Conservation (phyloP, 805 yeast genomes). For the Saccharomycopsis schoenii region DNA sequence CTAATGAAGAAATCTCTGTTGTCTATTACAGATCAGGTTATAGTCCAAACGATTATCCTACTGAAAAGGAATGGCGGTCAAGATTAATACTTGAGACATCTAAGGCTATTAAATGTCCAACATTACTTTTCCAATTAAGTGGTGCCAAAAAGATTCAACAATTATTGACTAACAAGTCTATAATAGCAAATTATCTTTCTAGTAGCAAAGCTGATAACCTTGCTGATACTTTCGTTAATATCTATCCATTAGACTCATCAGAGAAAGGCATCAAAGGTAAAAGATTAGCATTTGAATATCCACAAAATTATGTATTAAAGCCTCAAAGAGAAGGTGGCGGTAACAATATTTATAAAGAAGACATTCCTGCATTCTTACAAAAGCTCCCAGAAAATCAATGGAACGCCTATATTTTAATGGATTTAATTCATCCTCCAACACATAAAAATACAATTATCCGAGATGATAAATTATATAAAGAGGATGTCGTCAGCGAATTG, state of each 20-base stretch:
- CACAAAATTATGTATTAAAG: conserved; percentile 73
- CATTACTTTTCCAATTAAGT: conserved; percentile 76
- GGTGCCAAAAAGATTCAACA: conserved; percentile 96
- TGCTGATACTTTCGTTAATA: conserved; percentile 64
- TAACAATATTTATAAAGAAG: conserved; percentile 79
- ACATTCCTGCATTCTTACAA: conserved; percentile 67
- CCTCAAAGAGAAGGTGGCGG: conserved; percentile 99
- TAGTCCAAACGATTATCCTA: conserved; percentile 68
- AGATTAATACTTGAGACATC: conserved; percentile 65
- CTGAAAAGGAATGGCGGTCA: conserved; percentile 65
- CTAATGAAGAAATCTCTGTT: conserved; percentile 69
- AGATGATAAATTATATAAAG: conserved; percentile 50
- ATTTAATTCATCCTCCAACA: conserved; percentile 71
- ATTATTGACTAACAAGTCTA: conserved; percentile 49
- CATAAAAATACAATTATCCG: conserved; percentile 62
- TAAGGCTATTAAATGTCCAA: conserved; percentile 84
- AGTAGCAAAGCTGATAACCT: conserved; percentile 27
- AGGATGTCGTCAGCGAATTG: conserved; percentile 77
- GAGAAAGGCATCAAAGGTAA: conserved; percentile 53
- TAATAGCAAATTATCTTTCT: conserved; percentile 39
- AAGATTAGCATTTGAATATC: conserved; percentile 53
- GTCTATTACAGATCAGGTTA: conserved; percentile 90
- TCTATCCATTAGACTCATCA: conserved; percentile 76
- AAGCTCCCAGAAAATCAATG: conserved; percentile 58
- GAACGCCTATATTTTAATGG: conserved; percentile 92